Base-by-base conservation (phyloP, 225 moss, liverwort and hornwort genomes). In the Climacium dendroides region DNA sequence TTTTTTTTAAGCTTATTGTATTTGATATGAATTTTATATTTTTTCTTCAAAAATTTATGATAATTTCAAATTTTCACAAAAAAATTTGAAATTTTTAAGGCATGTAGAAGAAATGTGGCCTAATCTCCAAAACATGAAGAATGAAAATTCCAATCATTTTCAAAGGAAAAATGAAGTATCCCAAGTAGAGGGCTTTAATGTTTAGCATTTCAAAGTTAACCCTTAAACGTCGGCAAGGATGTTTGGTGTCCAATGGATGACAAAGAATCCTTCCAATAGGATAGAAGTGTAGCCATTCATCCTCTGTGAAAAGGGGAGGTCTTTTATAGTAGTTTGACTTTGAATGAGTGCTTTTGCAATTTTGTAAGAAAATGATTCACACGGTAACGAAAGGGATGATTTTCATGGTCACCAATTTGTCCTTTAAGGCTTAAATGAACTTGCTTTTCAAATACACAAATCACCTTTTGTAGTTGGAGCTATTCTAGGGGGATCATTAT, bases 101-200 rank as follows among this genome's bases (percentile, higher is more conserved):
- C 2, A 5, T 11, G 0, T 6, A 30, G 18, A 73, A 47, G 30
- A 47, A 73, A 19, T 30, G 29, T 29, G 4, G 4, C 6, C 29
- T 43, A 71, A 19, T 30, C 29, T 73, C 0, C 0, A 3, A 30
- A 47, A 73, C 10, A 10, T 11, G 2, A 29, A 29, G 29, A 45
- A 16, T 5, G 1, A 45, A 28, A 18, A 29, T 1, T 18, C 2
- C 5, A 19, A 19, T 43, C 6, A 30, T 48, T 30, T 73, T 30
- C 19, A 74, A 74, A 74, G 4, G 7, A 30, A 73, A 65, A 30
- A 19, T 48, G 7, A 48, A 47, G 6, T 6, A 74, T 6, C 17
- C 7, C 0, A 0, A 0, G 4, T 48, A 30, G 11, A 14, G 1
- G 19, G 30, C 19, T 74, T 32, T 30, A 7, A 18, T 73, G 0